Conservation (phyloP, 1,284 basidiomycete genomes). For the Moniliella sp. region DNA sequence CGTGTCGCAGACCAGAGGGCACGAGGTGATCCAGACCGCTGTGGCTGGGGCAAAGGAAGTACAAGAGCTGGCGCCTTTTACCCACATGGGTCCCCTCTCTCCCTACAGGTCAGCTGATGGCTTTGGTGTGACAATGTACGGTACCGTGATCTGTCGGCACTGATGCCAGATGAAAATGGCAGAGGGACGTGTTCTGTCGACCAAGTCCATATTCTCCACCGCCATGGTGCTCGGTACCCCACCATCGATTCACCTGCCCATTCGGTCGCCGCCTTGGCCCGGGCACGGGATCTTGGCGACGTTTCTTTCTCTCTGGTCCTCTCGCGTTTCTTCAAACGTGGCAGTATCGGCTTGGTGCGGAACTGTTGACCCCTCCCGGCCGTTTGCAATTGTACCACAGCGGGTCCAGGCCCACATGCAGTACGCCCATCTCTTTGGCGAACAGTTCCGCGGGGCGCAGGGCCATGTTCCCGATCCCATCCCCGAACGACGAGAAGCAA, state of each 20-base stretch:
- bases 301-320: conserved; percentile 41
- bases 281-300: too few relatives aligned
- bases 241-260: conserved; percentile 17
- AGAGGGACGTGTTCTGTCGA: conserved; percentile 11
- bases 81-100: conserved; percentile 29
- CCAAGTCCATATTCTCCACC: conserved; percentile 26
- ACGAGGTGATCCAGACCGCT: conserved; percentile 18
- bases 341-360: conserved; percentile 41
- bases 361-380: conserved; percentile 58
- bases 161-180: too few relatives aligned
- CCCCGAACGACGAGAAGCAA: too few relatives aligned
- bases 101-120: conserved; percentile 21
- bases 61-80: conserved; percentile 18
- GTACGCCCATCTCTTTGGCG: conserved; percentile 10
- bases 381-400: conserved; percentile 44
- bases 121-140: conserved; percentile 19
- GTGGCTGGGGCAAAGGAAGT: conserved; percentile 11
- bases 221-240: conserved; percentile 28
- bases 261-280: too few relatives aligned
- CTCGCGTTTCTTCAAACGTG: conserved; percentile 54
- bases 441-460: conserved; percentile 2
- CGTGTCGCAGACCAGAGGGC: conserved; percentile 14
- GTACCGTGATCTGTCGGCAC: conserved; percentile 6
- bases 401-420: conserved; percentile 23
- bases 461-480: too few relatives aligned